Conservation (phyloP, 2,329 filamentous ascomycete genomes). For the Botrytis medusae region DNA sequence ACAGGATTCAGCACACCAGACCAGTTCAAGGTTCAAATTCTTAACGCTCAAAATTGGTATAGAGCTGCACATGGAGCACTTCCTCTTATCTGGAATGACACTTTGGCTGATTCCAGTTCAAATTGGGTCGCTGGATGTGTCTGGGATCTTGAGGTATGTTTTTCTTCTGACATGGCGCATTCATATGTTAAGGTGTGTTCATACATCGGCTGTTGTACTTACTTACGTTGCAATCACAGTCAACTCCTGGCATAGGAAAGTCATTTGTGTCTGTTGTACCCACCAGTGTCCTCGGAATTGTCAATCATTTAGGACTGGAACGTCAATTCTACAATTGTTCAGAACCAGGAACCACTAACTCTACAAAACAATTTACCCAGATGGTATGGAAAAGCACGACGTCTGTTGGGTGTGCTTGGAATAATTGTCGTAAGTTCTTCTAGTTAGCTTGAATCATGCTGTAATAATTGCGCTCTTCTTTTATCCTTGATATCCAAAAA, state of each 20-base stretch:
- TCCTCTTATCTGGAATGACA: background rate
- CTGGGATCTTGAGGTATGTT: slow-evolving; percentile 2
- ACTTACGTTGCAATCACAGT: background rate
- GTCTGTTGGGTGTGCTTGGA: slow-evolving; percentile 2
- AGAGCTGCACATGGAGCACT: background rate
- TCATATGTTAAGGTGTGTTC: rapidly evolving
- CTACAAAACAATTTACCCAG: slow-evolving; percentile 2
- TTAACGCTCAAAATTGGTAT: slow-evolving; percentile 5
- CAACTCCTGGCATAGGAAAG: background rate
- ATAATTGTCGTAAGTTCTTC: slow-evolving; percentile 3
- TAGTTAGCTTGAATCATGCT: too few species aligned
- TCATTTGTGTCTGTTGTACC: background rate
- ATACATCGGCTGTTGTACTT: background rate
- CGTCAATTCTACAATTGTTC: background rate
- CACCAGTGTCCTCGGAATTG: background rate
- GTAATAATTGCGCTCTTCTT: too few species aligned
- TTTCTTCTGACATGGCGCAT: too few species aligned
- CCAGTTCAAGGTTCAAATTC: background rate
- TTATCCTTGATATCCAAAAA: background rate
- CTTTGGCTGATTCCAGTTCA: background rate
- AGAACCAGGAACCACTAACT: background rate
- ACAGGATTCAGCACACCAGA: background rate
- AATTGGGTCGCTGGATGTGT: background rate
- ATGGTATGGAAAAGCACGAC: background rate
- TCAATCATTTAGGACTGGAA: background rate